A percentile compares a stretch with the other conserved stretches of the same genome.
These are phyloP conservation scores for Astrephomene gubernaculifera DNA, from an alignment of 139 green algal species.

Conservation along the genomic window DNA sequence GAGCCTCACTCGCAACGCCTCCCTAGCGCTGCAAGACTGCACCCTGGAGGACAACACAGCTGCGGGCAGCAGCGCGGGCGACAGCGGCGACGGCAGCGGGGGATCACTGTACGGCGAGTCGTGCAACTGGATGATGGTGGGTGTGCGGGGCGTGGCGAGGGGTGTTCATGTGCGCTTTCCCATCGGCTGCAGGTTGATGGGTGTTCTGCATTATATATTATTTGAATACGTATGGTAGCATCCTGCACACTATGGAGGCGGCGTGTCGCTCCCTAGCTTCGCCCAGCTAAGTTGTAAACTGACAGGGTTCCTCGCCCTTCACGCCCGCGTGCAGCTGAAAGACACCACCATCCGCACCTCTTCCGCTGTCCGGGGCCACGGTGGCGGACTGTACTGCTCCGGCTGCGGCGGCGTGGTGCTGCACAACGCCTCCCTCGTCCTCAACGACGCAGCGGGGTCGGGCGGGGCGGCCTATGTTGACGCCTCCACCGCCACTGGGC, in stretches of 20 bases:
- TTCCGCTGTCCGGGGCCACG: not conserved
- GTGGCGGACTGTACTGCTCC: not conserved
- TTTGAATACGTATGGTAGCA: not conserved
- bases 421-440: not conserved
- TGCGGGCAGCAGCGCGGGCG: not conserved
- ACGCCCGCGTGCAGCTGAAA: not conserved
- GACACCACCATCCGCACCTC: not conserved
- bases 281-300: not conserved
- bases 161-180: not conserved
- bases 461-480: not conserved
- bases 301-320: not conserved
- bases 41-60: not conserved
- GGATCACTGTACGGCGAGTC: not conserved
- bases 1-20: not conserved
- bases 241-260: no score
- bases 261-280: no score
- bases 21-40: not conserved
- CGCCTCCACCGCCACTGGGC: not conserved
- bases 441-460: not conserved
- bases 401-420: not conserved
- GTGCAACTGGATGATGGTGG: constrained; percentile 14
- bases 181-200: not conserved
- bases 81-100: not conserved
- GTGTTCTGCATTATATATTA: not conserved
- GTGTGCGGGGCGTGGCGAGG: no score